Conservation (phyloP, 331 rosid genomes). For the Rhamnella rubrinervis region DNA sequence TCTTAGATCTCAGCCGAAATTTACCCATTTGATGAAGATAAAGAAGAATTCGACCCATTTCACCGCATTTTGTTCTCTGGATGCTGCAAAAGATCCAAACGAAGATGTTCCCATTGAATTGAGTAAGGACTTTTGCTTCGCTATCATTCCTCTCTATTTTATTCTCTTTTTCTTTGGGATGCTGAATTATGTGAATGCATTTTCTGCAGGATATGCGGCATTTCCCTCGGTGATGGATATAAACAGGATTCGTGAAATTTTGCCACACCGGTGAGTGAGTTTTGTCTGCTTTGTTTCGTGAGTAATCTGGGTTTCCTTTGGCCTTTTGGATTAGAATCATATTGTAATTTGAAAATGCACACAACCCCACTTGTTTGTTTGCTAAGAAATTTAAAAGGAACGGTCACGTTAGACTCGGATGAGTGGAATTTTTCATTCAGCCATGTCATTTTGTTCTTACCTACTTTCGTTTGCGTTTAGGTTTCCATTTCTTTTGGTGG, state of each 20-base stretch:
- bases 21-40: slow-evolving; percentile 21
- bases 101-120: slow-evolving; percentile 56
- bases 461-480: slow-evolving; percentile 26
- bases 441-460: background rate
- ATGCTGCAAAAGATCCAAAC: slow-evolving; percentile 32
- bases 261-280: slow-evolving; percentile 74
- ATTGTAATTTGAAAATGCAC: background rate
- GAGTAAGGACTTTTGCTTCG: slow-evolving; percentile 36
- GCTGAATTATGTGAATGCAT: background rate
- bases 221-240: slow-evolving; percentile 81
- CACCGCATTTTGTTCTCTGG: slow-evolving; percentile 33
- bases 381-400: background rate
- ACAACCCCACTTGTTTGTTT: background rate
- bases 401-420: too few relatives aligned
- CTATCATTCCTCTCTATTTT: background rate
- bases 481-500: slow-evolving; percentile 95
- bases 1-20: slow-evolving; percentile 26
- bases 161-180: background rate
- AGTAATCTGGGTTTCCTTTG: background rate
- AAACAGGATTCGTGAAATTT: slow-evolving; percentile 79
- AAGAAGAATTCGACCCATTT: slow-evolving; percentile 17
- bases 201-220: slow-evolving; percentile 60
- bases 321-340: background rate
- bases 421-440: too few relatives aligned
- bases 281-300: background rate